Base-by-base conservation (phyloP, 441 rosid genomes). In the Arabidopsis lyrata region DNA sequence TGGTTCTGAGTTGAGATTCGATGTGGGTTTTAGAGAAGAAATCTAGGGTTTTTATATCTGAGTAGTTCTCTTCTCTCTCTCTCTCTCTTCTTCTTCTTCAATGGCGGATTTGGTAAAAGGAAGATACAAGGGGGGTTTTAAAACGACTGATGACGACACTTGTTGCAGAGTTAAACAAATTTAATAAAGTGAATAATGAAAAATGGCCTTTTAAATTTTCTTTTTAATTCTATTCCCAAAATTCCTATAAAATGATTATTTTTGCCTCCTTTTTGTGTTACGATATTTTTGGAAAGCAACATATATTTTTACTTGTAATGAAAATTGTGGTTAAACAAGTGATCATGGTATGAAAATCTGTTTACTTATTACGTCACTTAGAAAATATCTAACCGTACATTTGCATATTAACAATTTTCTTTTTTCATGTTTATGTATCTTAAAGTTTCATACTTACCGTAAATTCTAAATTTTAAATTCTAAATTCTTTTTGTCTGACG, bases 91-190 rank as follows among this genome's bases (percentile, higher is more conserved):
- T 42, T 50, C 53, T 16, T 29, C 31, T 29, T 29, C 31, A 44
- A 69, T 70, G 80, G 80, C 45, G 72, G 76, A 77, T 70, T 70
- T 64, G 72, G 76, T 70, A 41, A 52, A 68, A 42, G 61, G 42
- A 6, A 36, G 50, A 70, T 8, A 58, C 20, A 59, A 49, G 64
- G 11, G 11, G 70, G 7, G 27, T 67, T 77, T 77, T 12, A 14
- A 71, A 58, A 31, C 63, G 31, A 56, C 32, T 12, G 61, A 49
- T 66, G 72, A 58, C 66, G 15, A 35, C 66, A 73, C 39, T 45
- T 64, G 57, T 73, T 55, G 42, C 75, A 47, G 45, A 45, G 36
- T 67, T 29, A 24, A 27, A 9, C 10, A 8, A 8, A 39, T 22
- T 32, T 22, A n/a, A 44, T 59, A 36, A 12, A 27, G 2, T 29